Conservation (phyloP, 352 stramenopile genomes). For the Phytopythium oedochilum region DNA sequence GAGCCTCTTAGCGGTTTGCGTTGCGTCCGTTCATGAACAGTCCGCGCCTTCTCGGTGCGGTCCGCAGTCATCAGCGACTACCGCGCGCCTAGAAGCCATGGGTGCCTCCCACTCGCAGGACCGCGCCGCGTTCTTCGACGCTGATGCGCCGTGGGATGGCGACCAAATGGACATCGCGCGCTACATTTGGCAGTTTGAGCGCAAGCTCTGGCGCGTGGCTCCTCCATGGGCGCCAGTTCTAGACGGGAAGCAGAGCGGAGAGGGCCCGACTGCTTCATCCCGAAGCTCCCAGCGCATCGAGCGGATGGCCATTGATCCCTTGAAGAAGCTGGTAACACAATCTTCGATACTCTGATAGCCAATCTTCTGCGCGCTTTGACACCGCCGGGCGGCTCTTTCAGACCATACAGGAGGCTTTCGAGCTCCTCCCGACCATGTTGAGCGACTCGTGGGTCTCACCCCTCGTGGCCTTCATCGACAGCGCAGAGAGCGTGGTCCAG, state of each 20-base stretch:
- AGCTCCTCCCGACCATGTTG: constrained; percentile 46
- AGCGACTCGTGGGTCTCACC: constrained; percentile 59
- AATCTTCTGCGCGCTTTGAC: no score
- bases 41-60: background rate
- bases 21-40: constrained; percentile 5
- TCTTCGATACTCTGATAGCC: no score
- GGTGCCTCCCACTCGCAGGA: constrained; percentile 1
- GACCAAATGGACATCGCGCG: background rate
- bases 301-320: constrained; percentile 2
- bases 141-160: background rate
- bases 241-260: background rate
- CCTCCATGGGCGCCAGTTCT: background rate
- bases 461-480: constrained; percentile 52
- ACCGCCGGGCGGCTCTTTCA: no score
- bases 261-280: no score
- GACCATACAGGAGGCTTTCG: constrained; percentile 41
- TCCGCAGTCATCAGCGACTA: background rate
- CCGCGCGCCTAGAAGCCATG: background rate
- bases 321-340: constrained; percentile 15
- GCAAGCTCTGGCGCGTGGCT: background rate
- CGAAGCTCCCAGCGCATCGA: background rate
- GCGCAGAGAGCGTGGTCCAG: constrained; percentile 40
- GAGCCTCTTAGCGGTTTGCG: background rate
- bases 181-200: constrained; percentile 3
- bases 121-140: background rate